Evolutionary conservation across 1,284 basidiomycete genomes (phyloP), one percentile per base, ranked within the genome.

Genomic region (Anthracocystis panici-leucophaei): DNA sequence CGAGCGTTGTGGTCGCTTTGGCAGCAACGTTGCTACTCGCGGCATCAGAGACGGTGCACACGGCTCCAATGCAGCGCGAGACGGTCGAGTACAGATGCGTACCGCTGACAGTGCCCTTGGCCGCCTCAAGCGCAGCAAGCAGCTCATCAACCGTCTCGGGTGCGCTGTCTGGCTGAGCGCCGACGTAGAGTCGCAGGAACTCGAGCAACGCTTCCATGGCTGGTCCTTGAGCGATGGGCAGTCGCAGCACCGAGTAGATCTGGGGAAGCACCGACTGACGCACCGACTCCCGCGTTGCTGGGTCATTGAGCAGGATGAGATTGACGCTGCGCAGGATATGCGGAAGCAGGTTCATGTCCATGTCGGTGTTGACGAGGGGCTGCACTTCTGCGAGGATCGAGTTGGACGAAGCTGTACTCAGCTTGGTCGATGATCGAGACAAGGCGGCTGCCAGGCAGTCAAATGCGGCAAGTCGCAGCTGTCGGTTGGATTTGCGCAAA

Each of bases 131-230:
- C 18, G 55, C 60, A 14, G 48, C 49, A n/a, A 77, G 65, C 42
- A 77, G 62, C 57, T 73, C 66, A 18, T 68, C 59, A 5, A 73
- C 65, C 25, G 65, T 70, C 45, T 65, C 52, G 16, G 59, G 60
- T 2, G 67, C 65, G n/a, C 52, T 33, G 2, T 42, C 45, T 4
- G 89, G 87, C 76, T 96, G 93, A 0, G 93, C 92, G 63, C 89
- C 88, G n/a, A 95, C 92, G 31, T 95, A 89, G 0, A 91, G 89
- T 0, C 88, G 88, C 83, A 93, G 93, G 89, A 98, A 97, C 12
- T 87, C 87, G 50, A 93, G 88, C 9, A 97, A 87, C 0, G 92
- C 89, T 45, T 97, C 94, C 25, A 96, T 89, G 3, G 91, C 89
- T 3, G 89, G 86, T 41, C 91, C 90, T 53, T 93, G 89, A 20